Evolutionary conservation across 768 basidiomycete species (phyloP).

Genomic region (Paxillus involutus): DNA sequence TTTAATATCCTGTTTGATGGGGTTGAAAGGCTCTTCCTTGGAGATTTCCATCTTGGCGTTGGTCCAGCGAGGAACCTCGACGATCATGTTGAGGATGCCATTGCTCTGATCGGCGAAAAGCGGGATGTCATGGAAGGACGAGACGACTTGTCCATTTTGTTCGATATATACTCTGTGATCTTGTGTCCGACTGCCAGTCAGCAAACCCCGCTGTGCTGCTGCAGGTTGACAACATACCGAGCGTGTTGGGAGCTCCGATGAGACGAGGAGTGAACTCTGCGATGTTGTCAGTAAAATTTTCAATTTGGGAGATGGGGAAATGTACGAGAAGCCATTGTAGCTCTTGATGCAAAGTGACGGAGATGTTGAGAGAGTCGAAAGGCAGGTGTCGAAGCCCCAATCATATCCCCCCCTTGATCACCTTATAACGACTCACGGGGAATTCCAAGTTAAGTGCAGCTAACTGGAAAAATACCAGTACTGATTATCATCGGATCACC

Average conservation of each 20-base stretch:
- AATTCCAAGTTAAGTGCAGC: background rate
- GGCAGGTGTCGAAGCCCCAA: conserved; percentile 16
- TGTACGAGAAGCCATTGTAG: conserved; percentile 42
- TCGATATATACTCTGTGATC: conserved; percentile 97
- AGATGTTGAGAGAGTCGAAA: conserved; percentile 64
- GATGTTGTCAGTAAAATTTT: conserved; percentile 6
- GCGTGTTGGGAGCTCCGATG: conserved; percentile 89
- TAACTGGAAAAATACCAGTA: conserved; percentile 1
- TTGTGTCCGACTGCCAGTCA: conserved; percentile 38
- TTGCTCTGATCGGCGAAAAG: conserved; percentile 96
- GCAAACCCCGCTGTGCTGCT: conserved; percentile 5
- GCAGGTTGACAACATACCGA: conserved; percentile 56
- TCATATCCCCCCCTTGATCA: conserved; percentile 20
- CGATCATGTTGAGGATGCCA: conserved; percentile 98
- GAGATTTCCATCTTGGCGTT: conserved; percentile 99
- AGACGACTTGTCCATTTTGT: conserved; percentile 80
- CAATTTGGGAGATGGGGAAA: conserved; percentile 5
- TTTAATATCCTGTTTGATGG: conserved; percentile 99
- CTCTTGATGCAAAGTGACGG: conserved; percentile 50
- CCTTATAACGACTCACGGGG: background rate
- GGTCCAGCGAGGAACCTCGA: conserved; percentile 98
- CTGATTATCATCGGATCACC: background rate
- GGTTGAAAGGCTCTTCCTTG: conserved; percentile 98
- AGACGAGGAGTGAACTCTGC: conserved; percentile 73
- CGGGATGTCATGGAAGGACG: conserved; percentile 94